Conservation (phyloP, 2,329 filamentous ascomycete species). For the Fusarium albosuccineum region DNA sequence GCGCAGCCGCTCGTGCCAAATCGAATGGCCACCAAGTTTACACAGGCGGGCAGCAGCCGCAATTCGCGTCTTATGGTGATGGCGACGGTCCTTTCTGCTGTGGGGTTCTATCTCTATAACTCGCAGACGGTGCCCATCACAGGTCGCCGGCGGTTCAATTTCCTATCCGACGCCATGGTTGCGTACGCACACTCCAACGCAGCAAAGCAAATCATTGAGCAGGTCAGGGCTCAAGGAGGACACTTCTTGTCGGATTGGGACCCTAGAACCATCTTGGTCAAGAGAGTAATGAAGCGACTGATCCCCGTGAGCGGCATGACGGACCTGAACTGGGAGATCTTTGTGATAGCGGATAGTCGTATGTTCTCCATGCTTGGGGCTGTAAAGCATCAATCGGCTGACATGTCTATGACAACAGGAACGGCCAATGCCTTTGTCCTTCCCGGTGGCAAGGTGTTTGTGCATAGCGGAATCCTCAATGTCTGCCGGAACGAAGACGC, state of each 20-base stretch:
- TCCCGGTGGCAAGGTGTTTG: constrained; percentile 84
- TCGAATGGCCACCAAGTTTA: constrained; percentile 42
- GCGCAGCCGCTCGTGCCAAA: constrained; percentile 52
- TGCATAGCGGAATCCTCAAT: constrained; percentile 79
- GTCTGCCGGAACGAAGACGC: constrained; percentile 76
- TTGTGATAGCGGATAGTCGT: constrained; percentile 77
- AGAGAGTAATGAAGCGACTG: constrained; percentile 73
- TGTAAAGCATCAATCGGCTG: background rate
- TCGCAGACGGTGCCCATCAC: constrained; percentile 80
- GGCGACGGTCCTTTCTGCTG: constrained; percentile 58
- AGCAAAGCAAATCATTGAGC: constrained; percentile 61
- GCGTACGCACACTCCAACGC: constrained; percentile 53
- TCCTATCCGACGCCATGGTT: constrained; percentile 69
- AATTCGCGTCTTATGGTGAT: constrained; percentile 55
- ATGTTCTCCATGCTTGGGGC: constrained; percentile 39
- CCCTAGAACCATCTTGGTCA: constrained; percentile 67
- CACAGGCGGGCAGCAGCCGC: constrained; percentile 46
- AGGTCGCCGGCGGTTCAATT: constrained; percentile 79
- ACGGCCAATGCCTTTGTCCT: constrained; percentile 82
- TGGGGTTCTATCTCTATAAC: constrained; percentile 75
- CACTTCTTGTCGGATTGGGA: constrained; percentile 72
- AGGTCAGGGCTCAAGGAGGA: constrained; percentile 64
- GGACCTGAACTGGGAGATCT: constrained; percentile 75
- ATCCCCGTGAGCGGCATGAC: constrained; percentile 75
- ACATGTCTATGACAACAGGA: constrained; percentile 44